Conservation (phyloP, 2,329 filamentous ascomycete species). For the Penicillium palitans region DNA sequence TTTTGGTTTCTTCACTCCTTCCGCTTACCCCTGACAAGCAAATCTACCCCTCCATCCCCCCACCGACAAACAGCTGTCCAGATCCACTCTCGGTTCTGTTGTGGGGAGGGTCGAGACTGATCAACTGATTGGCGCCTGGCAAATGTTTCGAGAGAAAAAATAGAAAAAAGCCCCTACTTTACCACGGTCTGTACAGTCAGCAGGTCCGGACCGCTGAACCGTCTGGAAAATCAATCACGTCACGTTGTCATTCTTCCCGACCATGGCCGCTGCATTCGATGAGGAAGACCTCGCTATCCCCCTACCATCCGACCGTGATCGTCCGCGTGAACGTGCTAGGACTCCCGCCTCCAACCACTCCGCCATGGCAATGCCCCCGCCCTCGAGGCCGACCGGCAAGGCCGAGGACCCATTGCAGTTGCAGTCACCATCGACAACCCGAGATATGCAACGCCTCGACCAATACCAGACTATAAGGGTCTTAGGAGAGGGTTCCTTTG, state of each 20-base stretch:
- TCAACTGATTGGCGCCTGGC: constrained; percentile 23
- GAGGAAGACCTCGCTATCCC: constrained; percentile 83
- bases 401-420: constrained; percentile 39
- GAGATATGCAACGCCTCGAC: constrained; percentile 79
- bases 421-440: constrained; percentile 50
- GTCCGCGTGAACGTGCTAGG: constrained; percentile 26
- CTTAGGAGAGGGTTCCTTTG: constrained; percentile 93
- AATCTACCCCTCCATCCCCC: constrained; percentile 6
- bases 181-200: constrained; percentile 26
- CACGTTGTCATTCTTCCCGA: constrained; percentile 34
- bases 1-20: background rate
- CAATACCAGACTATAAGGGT: constrained; percentile 90
- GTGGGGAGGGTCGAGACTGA: constrained; percentile 28
- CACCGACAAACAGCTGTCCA: constrained; percentile 15
- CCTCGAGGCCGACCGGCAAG: constrained; percentile 36
- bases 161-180: constrained; percentile 1
- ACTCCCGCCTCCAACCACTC: constrained; percentile 31
- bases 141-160: constrained; percentile 10
- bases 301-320: constrained; percentile 45
- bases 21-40: background rate
- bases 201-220: constrained; percentile 20
- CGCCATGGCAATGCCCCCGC: constrained; percentile 40
- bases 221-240: constrained; percentile 38
- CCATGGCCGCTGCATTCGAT: constrained; percentile 58
- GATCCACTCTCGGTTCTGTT: constrained; percentile 28